Conservation (phyloP, 139 green algal genomes). For the Pseudopediastrum boryanum region DNA sequence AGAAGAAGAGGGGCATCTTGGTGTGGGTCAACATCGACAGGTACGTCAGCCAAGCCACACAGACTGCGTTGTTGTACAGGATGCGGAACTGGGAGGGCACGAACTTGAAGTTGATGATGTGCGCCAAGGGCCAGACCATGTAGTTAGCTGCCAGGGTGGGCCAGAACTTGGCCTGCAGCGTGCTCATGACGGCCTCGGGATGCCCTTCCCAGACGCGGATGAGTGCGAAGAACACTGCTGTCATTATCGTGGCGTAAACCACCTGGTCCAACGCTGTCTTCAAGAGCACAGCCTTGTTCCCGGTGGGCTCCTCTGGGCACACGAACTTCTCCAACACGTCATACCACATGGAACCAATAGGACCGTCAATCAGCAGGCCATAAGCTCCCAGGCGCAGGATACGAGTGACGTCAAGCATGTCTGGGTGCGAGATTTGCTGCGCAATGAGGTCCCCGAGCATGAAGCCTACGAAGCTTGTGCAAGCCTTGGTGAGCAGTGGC, state of each 20-base stretch:
- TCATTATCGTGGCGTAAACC: conserved; percentile 34
- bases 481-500: conserved; percentile 63
- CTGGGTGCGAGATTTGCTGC: conserved; percentile 34
- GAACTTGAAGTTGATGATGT: background rate
- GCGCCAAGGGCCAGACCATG: conserved; percentile 50
- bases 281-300: conserved; percentile 42
- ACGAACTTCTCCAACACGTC: conserved; percentile 45
- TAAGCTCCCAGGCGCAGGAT: conserved; percentile 48
- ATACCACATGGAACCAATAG: conserved; percentile 54
- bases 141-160: conserved; percentile 55
- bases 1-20: conserved; percentile 29
- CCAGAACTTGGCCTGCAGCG: conserved; percentile 41
- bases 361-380: conserved; percentile 60
- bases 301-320: conserved; percentile 38
- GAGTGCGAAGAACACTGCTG: conserved; percentile 49
- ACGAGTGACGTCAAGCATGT: conserved; percentile 36
- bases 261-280: conserved; percentile 60
- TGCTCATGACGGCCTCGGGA: conserved; percentile 18
- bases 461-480: conserved; percentile 69
- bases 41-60: conserved; percentile 26
- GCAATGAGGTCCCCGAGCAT: conserved; percentile 69
- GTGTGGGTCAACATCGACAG: conserved; percentile 35
- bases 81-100: conserved; percentile 19
- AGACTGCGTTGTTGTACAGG: conserved; percentile 39
- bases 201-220: conserved; percentile 39